These are phyloP conservation scores for Sclerotinia nivalis DNA, from an alignment of 2,329 filamentous ascomycete species.

Conservation along the genomic window DNA sequence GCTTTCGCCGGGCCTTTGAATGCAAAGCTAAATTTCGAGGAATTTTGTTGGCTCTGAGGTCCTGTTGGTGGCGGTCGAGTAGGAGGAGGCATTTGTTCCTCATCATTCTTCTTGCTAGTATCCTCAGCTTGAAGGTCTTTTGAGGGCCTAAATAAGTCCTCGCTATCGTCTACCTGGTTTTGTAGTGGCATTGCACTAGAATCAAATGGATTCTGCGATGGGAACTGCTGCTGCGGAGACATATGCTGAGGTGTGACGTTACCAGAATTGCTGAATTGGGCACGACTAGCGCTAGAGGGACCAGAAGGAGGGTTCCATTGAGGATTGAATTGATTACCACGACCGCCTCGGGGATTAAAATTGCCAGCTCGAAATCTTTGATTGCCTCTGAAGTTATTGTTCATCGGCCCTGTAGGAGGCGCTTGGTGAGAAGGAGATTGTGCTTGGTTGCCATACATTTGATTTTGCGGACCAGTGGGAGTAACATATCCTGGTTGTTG, in stretches of 20 bases:
- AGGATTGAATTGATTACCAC: slow-evolving; percentile 59
- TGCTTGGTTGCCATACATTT: slow-evolving; percentile 52
- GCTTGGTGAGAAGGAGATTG: slow-evolving; percentile 54
- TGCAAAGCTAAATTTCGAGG: slow-evolving; percentile 85
- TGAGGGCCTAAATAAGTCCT: slow-evolving; percentile 62
- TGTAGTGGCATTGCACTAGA: slow-evolving; percentile 38
- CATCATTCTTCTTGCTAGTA: slow-evolving; percentile 49
- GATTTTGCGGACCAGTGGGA: slow-evolving; percentile 54
- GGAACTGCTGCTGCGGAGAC: slow-evolving; percentile 39
- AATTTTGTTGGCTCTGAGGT: slow-evolving; percentile 43
- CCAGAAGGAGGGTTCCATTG: slow-evolving; percentile 64
- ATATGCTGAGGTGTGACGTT: slow-evolving; percentile 40
- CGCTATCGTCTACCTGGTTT: slow-evolving; percentile 50
- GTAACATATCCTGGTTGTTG: slow-evolving; percentile 56
- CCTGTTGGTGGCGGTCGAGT: slow-evolving; percentile 49
- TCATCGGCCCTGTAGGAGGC: slow-evolving; percentile 55
- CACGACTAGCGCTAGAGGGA: slow-evolving; percentile 53
- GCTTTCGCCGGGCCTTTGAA: slow-evolving; percentile 74
- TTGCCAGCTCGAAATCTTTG: slow-evolving; percentile 64
- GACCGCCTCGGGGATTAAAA: slow-evolving; percentile 48
- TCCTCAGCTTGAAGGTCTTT: slow-evolving; percentile 68
- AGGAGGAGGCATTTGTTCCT: slow-evolving; percentile 56
- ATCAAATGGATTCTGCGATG: slow-evolving; percentile 31
- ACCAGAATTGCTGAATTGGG: slow-evolving; percentile 45
- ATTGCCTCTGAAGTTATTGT: slow-evolving; percentile 49